Percentiles rank a stretch among this genome's conserved stretches.
Evolutionary conservation across 768 basidiomycete species (phyloP).

Genomic region (Favolaschia claudopus): DNA sequence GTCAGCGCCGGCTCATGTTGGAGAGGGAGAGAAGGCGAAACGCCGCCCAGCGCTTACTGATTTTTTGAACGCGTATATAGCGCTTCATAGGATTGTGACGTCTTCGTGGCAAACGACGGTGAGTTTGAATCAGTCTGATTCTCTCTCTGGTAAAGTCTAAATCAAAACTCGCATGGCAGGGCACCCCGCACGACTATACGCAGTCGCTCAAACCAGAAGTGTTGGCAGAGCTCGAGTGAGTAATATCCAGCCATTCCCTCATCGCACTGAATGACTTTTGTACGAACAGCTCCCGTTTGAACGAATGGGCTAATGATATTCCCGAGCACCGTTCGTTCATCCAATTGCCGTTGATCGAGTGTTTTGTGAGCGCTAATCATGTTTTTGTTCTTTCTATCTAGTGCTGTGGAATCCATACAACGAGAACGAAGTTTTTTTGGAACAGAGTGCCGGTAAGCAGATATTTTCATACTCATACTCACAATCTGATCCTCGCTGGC

Average conservation of each 20-base stretch:
- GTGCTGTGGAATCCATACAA: constrained; percentile 46
- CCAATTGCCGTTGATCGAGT: too few species aligned
- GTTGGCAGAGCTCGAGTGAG: constrained; percentile 17
- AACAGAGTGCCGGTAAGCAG: constrained; percentile 52
- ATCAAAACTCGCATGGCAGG: neutral
- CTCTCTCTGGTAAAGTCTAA: too few species aligned
- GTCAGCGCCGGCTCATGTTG: constrained; percentile 46
- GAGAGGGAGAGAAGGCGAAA: constrained; percentile 58
- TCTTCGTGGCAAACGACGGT: constrained; percentile 55
- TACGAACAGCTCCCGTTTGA: constrained; percentile 53
- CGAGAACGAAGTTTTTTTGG: constrained; percentile 40
- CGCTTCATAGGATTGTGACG: constrained; percentile 54
- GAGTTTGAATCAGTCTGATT: neutral
- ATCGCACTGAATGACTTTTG: neutral
- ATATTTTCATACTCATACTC: too few species aligned
- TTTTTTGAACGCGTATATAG: constrained; percentile 49
- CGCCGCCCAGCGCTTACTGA: constrained; percentile 46
- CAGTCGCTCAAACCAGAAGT: neutral
- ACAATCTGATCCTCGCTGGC: too few species aligned
- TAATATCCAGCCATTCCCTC: neutral
- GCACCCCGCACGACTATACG: neutral
- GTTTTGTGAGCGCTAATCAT: too few species aligned
- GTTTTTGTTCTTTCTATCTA: too few species aligned
- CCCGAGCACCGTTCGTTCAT: constrained; percentile 56
- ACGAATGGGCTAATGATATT: constrained; percentile 59